Base-by-base conservation (phyloP, 2,329 filamentous ascomycete genomes). In the Drechslerella coelobrocha region DNA sequence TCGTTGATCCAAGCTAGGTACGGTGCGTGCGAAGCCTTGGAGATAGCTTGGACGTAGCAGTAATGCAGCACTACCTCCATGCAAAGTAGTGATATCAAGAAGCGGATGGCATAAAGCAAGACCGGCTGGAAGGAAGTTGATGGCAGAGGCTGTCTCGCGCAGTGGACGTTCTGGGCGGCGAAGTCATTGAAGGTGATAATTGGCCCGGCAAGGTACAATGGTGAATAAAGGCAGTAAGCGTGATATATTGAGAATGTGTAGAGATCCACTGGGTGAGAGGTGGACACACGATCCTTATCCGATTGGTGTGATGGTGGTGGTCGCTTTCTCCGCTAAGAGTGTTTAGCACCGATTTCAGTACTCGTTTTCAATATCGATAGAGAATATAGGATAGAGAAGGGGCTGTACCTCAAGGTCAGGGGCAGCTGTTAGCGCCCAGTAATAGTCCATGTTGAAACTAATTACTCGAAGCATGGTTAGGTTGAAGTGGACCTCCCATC, bases 131-230 rank as follows among this genome's bases (percentile, higher is more conserved):
- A 63, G 86, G 92, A 9, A 88, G 84, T 0, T 90, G 80, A 10
- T 84, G 84, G 79, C 93, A 89, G 52, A 19, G 66, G 41, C 39
- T 71, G 59, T 23, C 34, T 63, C 23, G 53, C 66, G 0, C 53
- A 66, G 62, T 73, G 71, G 59, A 73, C 27, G 53, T 74, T 73
- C 78, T 99, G 94, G 0, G 90, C 89, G 73, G 97, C 88, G 82
- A 94, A 99, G 81, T 99, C 95, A 80, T 99, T 99, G 82, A 97
- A 99, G 10, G 92, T 97, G 72, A 99, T 78, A 76, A 99, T 96
- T 0, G 94, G 94, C 0, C 94, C 94, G 0, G 92, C 86, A 29
- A 99, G 84, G 79, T 97, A 99, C 0, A 99, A 84, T 0, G 94
- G 94, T 1, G 92, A 91, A 78, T 99, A 99, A 66, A 97, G 85